These are phyloP conservation scores for Coemansia sp. DNA, from an alignment of 192 early-diverging fungal species.

Conservation along the genomic window DNA sequence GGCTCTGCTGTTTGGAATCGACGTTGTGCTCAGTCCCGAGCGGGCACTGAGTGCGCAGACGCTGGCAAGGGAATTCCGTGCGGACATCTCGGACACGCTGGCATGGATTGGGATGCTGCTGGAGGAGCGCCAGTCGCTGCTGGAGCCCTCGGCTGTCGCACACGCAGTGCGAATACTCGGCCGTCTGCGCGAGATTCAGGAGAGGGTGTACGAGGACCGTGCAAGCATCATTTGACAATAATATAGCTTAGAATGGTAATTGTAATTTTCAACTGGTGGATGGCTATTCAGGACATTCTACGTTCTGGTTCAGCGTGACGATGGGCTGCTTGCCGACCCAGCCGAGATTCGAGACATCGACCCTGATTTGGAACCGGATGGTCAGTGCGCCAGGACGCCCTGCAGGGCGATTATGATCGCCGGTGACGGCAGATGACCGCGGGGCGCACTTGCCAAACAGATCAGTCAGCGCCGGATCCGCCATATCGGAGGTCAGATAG, in stretches of 20 bases:
- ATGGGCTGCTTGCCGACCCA: constrained; percentile 45
- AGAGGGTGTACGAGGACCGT: constrained; percentile 20
- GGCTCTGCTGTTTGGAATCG: constrained; percentile 48
- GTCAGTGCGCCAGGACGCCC: constrained; percentile 29
- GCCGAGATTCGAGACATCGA: constrained; percentile 33
- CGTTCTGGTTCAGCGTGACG: constrained; percentile 47
- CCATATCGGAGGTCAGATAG: constrained; percentile 45
- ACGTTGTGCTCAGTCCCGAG: constrained; percentile 38
- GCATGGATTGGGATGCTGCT: constrained; percentile 30
- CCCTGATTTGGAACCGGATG: constrained; percentile 45
- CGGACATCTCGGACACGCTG: constrained; percentile 32
- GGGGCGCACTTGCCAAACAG: constrained; percentile 51
- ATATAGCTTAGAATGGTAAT: no score
- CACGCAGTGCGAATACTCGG: constrained; percentile 36
- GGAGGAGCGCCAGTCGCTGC: constrained; percentile 9
- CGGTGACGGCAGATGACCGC: background rate
- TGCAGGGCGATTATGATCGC: background rate
- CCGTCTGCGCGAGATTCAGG: constrained; percentile 41
- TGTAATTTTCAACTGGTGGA: background rate
- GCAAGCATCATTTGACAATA: constrained; percentile 22
- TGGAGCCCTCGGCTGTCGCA: constrained; percentile 13
- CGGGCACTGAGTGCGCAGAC: constrained; percentile 36
- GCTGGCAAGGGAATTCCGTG: constrained; percentile 41
- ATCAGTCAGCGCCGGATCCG: constrained; percentile 42
- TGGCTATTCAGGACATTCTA: constrained; percentile 34